These are phyloP conservation scores for Helotiales sp. DNA, from an alignment of 2,329 filamentous ascomycete species.

Conservation along the genomic window DNA sequence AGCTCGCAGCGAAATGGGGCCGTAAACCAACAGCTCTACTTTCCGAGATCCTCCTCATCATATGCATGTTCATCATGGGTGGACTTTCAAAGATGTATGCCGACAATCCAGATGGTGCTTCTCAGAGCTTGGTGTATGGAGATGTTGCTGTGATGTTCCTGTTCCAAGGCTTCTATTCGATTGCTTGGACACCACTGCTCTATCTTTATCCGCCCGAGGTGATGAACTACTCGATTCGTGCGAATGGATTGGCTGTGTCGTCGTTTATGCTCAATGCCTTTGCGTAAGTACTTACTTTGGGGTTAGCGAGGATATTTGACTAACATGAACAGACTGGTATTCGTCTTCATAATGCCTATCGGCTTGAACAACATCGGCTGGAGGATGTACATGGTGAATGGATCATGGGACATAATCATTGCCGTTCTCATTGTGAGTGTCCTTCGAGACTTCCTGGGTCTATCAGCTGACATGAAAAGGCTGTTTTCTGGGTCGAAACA, in stretches of 20 bases:
- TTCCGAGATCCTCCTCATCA: slow-evolving; percentile 40
- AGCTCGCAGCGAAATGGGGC: slow-evolving; percentile 43
- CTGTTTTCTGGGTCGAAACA: slow-evolving; percentile 39
- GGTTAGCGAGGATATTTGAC: not conserved
- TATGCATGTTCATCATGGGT: slow-evolving; percentile 52
- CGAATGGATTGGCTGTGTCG: not conserved
- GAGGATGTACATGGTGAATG: slow-evolving; percentile 49
- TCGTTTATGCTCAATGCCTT: not conserved
- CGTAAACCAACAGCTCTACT: slow-evolving; percentile 45
- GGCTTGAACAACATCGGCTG: slow-evolving; percentile 44
- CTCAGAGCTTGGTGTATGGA: slow-evolving; percentile 38
- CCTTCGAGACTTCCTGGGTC: slow-evolving; percentile 7
- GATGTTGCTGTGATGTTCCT: slow-evolving; percentile 50
- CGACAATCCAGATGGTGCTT: slow-evolving; percentile 18
- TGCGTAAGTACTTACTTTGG: slow-evolving; percentile 4
- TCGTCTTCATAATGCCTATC: slow-evolving; percentile 44
- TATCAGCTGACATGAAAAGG: not conserved
- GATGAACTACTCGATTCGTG: not conserved
- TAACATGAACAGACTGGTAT: slow-evolving; percentile 28
- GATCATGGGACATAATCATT: slow-evolving; percentile 11
- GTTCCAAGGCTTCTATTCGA: slow-evolving; percentile 50
- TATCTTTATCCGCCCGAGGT: slow-evolving; percentile 33
- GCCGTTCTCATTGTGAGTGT: slow-evolving; percentile 26
- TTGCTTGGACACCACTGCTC: slow-evolving; percentile 51
- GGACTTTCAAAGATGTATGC: slow-evolving; percentile 44